Base-by-base conservation (phyloP, 208 protist species). In the Trypanosomatidae sp. region DNA sequence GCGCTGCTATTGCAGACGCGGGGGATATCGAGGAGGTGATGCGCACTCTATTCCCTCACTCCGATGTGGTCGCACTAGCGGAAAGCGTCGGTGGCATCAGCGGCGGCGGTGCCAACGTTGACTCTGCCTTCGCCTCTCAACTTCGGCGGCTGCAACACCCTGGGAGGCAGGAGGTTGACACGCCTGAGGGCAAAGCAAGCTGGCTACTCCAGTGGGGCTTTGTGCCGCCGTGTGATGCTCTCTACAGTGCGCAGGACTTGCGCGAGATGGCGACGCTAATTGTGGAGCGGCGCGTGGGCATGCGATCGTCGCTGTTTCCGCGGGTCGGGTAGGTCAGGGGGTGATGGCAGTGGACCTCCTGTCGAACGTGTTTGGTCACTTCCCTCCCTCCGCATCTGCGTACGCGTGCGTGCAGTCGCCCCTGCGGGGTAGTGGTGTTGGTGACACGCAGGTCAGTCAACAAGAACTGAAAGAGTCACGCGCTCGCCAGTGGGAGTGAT, bases 181-280 rank as follows among this genome's bases (percentile, higher is more conserved):
- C 81, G 2, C 60, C 58, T 3, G 91, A 94, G 74, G 91, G 91
- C 43, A 70, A 79, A 2, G 89, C 87, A 36, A 72, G 69, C 13
- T 96, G 91, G 89, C 69, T 76, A 69, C 69, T 91, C 62, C 87
- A 93, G 81, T 96, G 91, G 89, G 91, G 91, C 49, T 96, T 96
- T 68, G 81, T 93, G 69, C 91, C 91, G 17, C 49, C 73, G 22
- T 76, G 66, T 25, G 89, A 93, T 62, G 82, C 87, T 15, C 75
- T 91, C 43, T 94, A 87, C 81, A 86, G 82, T 33, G 85, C 74
- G 30, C 71, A 53, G 22, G 91, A 94, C 73, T 77, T 96, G 69
- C 68, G 78, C n/a, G 86, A 93, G 68, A 75, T 94, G 76, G 88
- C 87, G 3, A 68, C 76, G 33, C 79, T 96, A 49, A 84, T 96